A percentile compares a stretch with the other conserved stretches of the same genome.
These are phyloP conservation scores for Jatropha curcas DNA, from an alignment of 345 rosid species.

Conservation along the genomic window DNA sequence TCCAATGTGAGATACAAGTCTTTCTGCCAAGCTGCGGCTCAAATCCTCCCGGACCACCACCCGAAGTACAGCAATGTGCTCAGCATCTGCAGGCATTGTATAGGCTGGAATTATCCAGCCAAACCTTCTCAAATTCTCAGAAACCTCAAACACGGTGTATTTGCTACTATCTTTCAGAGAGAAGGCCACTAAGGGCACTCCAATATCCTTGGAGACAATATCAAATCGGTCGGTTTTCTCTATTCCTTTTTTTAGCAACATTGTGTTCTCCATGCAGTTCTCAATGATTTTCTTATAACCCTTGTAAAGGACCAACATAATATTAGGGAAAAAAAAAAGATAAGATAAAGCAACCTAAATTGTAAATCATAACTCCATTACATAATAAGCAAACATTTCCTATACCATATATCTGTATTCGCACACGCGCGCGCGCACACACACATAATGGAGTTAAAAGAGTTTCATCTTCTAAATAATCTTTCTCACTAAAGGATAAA, in stretches of 20 bases:
- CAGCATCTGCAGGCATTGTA: constrained; percentile 20
- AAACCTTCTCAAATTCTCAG: constrained; percentile 18
- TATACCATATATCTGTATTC: no score
- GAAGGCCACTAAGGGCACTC: constrained; percentile 24
- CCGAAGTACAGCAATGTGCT: constrained; percentile 20
- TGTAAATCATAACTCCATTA: no score
- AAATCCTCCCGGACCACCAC: constrained; percentile 24
- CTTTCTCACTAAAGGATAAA: no score
- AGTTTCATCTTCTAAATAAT: no score
- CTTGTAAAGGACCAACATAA: not conserved
- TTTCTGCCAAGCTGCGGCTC: constrained; percentile 18
- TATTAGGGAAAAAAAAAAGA: not conserved
- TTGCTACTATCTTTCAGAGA: constrained; percentile 19
- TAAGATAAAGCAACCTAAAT: not conserved
- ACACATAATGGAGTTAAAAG: no score
- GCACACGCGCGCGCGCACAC: no score
- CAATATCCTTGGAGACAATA: constrained; percentile 18
- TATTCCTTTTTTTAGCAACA: constrained; percentile 10
- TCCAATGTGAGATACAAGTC: constrained; percentile 16
- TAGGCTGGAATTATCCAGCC: constrained; percentile 25
- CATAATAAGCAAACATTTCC: not conserved
- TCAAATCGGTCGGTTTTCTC: constrained; percentile 19
- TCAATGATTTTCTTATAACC: constrained; percentile 16
- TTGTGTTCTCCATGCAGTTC: constrained; percentile 23
- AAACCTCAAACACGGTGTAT: constrained; percentile 14